A percentile compares a stretch with the other conserved stretches of the same genome.
These are phyloP conservation scores for Ceriops decandra DNA, from an alignment of 345 rosid species.

Conservation along the genomic window DNA sequence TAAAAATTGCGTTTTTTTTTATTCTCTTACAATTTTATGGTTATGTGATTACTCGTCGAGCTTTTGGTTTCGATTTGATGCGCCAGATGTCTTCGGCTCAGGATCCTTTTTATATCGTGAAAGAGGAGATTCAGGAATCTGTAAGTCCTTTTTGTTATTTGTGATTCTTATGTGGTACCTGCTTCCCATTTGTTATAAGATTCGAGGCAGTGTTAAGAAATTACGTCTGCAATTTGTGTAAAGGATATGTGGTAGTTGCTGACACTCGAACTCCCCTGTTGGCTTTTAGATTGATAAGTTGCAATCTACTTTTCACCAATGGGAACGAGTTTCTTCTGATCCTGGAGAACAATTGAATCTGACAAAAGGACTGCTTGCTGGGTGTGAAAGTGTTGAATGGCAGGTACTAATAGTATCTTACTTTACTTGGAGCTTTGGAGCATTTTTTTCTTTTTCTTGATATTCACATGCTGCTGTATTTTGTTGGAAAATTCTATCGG, in stretches of 20 bases:
- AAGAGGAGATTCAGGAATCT: conserved; percentile 97
- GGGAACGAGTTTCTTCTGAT: conserved; percentile 68
- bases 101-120: conserved; percentile 96
- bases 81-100: conserved; percentile 84
- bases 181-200: no score
- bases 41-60: no score
- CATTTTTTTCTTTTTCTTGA: background rate
- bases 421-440: background rate
- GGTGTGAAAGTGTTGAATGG: conserved; percentile 92
- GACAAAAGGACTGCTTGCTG: conserved; percentile 62
- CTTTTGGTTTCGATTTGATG: background rate
- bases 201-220: no score
- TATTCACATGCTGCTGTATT: background rate
- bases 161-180: background rate
- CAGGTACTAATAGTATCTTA: conserved; percentile 49
- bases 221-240: no score
- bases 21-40: no score
- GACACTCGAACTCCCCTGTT: background rate
- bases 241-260: no score
- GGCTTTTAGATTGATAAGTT: conserved; percentile 78
- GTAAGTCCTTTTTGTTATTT: conserved; percentile 43
- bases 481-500: no score
- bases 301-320: conserved; percentile 76
- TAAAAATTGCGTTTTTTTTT: no score
- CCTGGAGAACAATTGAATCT: conserved; percentile 62